Percentiles rank a stretch among this genome's conserved stretches.
phyloP scores from a whole-genome alignment of 2,329 filamentous ascomycete species.

The Stagonosporopsis vannaccii region DNA sequence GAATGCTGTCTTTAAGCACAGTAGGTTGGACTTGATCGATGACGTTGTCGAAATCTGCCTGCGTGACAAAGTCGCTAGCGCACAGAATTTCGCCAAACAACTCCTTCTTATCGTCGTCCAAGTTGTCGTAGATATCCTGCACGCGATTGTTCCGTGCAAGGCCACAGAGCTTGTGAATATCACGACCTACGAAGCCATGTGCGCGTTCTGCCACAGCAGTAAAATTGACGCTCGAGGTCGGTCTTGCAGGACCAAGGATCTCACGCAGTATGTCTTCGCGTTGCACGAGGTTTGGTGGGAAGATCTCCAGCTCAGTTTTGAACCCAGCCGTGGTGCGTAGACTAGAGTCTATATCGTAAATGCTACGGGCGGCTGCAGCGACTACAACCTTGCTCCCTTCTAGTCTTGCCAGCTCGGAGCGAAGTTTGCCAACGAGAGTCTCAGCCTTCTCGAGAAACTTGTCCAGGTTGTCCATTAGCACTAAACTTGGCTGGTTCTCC shows the following conservation, averaged over 20 bases:
- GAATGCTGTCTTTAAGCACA: slow-evolving; percentile 86
- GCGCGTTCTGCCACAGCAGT: slow-evolving; percentile 73
- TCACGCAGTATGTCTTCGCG: slow-evolving; percentile 75
- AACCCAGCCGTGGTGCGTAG: slow-evolving; percentile 73
- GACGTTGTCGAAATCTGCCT: slow-evolving; percentile 69
- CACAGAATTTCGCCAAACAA: slow-evolving; percentile 27
- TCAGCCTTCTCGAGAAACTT: slow-evolving; percentile 57
- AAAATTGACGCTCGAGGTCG: slow-evolving; percentile 57
- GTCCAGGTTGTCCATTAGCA: slow-evolving; percentile 82
- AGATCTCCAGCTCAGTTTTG: slow-evolving; percentile 71
- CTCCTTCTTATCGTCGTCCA: slow-evolving; percentile 34
- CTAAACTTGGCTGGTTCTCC: slow-evolving; percentile 74
- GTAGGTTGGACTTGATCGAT: slow-evolving; percentile 76
- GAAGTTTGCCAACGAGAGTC: slow-evolving; percentile 32
- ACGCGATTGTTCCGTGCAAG: slow-evolving; percentile 56
- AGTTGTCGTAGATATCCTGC: slow-evolving; percentile 24
- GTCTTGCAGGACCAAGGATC: slow-evolving; percentile 55
- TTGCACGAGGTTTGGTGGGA: slow-evolving; percentile 75
- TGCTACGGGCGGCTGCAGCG: slow-evolving; percentile 75
- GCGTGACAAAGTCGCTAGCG: slow-evolving; percentile 31
- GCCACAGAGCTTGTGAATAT: slow-evolving; percentile 72
- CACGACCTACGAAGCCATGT: slow-evolving; percentile 84
- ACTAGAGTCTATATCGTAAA: slow-evolving; percentile 73
- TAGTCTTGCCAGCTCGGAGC: slow-evolving; percentile 58
- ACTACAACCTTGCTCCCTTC: slow-evolving; percentile 69